A percentile compares a stretch with the other conserved stretches of the same genome.
Evolutionary conservation across 495 filamentous ascomycete species (phyloP).

Genomic region (Amorphotheca resinae): DNA sequence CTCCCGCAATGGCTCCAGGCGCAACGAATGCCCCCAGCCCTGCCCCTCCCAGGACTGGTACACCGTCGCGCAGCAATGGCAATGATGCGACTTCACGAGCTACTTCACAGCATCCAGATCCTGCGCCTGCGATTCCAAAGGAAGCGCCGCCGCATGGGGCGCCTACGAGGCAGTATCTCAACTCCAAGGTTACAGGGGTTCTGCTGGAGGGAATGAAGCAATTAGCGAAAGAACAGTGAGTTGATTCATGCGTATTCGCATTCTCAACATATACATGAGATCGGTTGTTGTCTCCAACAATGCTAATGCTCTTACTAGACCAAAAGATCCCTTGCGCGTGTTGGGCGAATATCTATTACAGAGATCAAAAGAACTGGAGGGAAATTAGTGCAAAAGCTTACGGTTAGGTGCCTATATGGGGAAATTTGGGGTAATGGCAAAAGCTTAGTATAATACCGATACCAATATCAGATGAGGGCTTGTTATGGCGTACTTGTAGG

Average conservation of each 20-base stretch:
- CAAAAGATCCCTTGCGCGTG: constrained; percentile 72
- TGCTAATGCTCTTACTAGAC: constrained; percentile 31
- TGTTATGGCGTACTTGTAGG: background rate
- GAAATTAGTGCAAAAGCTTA: constrained; percentile 5
- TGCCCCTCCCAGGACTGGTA: constrained; percentile 17
- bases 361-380: constrained; percentile 64
- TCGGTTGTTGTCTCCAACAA: background rate
- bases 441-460: too few species aligned
- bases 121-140: constrained; percentile 33
- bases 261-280: background rate
- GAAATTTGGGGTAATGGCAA: too few species aligned
- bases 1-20: constrained; percentile 11
- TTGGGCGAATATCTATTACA: constrained; percentile 79
- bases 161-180: constrained; percentile 78
- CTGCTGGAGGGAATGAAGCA: constrained; percentile 89
- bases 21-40: constrained; percentile 17
- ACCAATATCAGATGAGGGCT: too few species aligned
- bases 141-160: constrained; percentile 60
- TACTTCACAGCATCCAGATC: constrained; percentile 40
- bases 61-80: constrained; percentile 17
- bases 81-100: constrained; percentile 22
- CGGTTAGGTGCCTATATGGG: background rate
- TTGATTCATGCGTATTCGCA: constrained; percentile 7
- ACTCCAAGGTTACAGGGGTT: constrained; percentile 71
- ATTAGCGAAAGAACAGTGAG: constrained; percentile 72